Base-by-base conservation (phyloP, 2,329 filamentous ascomycete genomes). In the Pseudogymnoascus destructans region DNA sequence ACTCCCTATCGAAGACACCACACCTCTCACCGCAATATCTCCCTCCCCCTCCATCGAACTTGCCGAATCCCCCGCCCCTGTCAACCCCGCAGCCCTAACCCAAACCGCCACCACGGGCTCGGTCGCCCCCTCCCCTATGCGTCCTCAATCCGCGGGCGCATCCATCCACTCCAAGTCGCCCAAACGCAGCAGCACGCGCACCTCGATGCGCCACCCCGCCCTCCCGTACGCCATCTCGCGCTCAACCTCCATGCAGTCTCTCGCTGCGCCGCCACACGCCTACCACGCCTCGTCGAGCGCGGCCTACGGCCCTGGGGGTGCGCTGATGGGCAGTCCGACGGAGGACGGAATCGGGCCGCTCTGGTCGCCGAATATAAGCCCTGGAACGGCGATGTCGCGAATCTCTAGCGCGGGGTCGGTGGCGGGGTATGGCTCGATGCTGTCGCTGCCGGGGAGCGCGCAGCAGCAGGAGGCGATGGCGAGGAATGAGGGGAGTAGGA, bases 91-190 rank as follows among this genome's bases (percentile, higher is more conserved):
- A 52, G 40, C 61, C 5, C 57, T 61, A 10, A 67, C 64, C 55
- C 66, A 68, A 13, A 64, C 67, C 2, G 65, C 73, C 0, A 66
- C 73, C 0, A 73, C 75, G 0, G 77, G 77, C 1, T 67, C 79
- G 2, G 70, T 79, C 2, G 78, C 78, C 0, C 56, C 56, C n/a
- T 30, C 33, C 8, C 56, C 21, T 17, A 30, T 40, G 8, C 15
- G 33, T 4, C 33, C 56, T 9, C 30, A 35, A 40, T 35, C 30
- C 6, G 19, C 54, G 1, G 54, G 32, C 19, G 30, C 30, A 35
- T 40, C 35, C 17, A 52, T 30, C 3, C 46, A 52, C 46, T 52
- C 46, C n/a, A 52, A 52, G 25, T 52, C 46, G n/a, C 46, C 46
- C 15, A 52, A 52, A 9, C 46, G 46, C n/a, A 52, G 15, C 3